Evolutionary conservation across 1,284 basidiomycete genomes (phyloP), one percentile per base, ranked within the genome.

Genomic region (Leccinum pseudoinsigne): DNA sequence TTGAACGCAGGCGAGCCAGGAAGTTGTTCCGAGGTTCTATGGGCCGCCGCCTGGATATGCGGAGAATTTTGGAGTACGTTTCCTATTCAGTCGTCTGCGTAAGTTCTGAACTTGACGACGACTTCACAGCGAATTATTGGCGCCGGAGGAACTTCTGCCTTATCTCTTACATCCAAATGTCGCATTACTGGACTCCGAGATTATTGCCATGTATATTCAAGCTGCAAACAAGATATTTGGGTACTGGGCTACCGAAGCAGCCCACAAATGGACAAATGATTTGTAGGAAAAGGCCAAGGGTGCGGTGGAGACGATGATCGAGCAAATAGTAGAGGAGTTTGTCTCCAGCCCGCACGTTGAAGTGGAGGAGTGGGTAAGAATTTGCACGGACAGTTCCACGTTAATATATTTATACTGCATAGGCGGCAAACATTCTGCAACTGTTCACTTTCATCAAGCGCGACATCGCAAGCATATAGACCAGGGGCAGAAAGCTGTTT

Each of bases 11-110:
- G 79, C 26, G 86, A 87, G 5, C 84, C 86, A 67, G 81, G 86
- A 47, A 80, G 86, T 62, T 94, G 91, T 70, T 84, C 88, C 1
- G 93, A 96, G 67, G 84, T 97, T 8, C 78, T 98, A 2, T 93
- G 92, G 82, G 96, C 95, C 2, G 95, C 94, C 5, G 94, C 94
- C 1, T 98, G 93, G 92, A 92, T 98, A 67, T 94, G 93, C 68
- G 96, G 96, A 28, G 97, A 99, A 76, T 95, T 95, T 74, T 89
- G 91, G 82, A 86, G 89, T 89, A 64, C 68, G 90, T 64, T 31
- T 57, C 57, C 26, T 56, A 26, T 45, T 54, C 21, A 47, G 51
- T 53, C 36, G 31, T 65, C 6, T 5, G 21, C 21, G 21, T 62
- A 58, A 9, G 42, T 40, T 26, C 1, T 58, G 36, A 69, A 16